Evolutionary conservation across 805 yeast genomes (phyloP), one percentile per base, ranked within the genome.

Genomic region (Metschnikowia henanensis): DNA sequence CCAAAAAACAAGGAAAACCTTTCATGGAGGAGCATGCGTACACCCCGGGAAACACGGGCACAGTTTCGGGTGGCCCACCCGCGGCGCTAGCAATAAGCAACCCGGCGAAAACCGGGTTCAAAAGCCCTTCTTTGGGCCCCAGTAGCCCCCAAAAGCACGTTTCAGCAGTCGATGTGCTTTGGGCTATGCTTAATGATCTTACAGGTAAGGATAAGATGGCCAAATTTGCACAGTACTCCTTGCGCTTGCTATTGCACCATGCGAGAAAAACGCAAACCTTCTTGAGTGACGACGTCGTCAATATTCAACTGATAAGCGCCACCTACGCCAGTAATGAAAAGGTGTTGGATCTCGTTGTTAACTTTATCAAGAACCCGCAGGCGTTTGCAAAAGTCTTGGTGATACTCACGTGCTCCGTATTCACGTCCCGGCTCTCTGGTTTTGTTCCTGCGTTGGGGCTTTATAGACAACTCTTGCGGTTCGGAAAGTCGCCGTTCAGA

Each of bases 131-230:
- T 13, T n/a, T 19, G 6, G 31, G 15, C 18, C 5, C 30, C 7
- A 13, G 9, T 3, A 10, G 4, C 6, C 7, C 39, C 19, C 5
- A 16, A 5, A 41, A 32, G 16, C n/a, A 32, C 13, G 58, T 65
- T 6, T 42, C 53, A 6, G 22, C 52, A 10, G 61, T 72, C 55
- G 81, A 76, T 36, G 66, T 83, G 5, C 64, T 81, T 39, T 73
- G 81, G 63, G 68, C 70, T 26, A 62, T 83, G 59, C 58, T 83
- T 40, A 76, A 76, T 39, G 73, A 75, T 36, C 58, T 84, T 21
- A 73, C 79, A 2, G 92, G 92, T 38, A 85, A 84, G 58, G 94
- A 85, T 56, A 83, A 83, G 56, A 46, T 83, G 48, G 85, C 87
- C 19, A 85, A 85, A 52, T 67, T 81, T 8, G 66, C 80, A 20